Evolutionary conservation across 192 early-diverging fungal genomes (phyloP).

Genomic region (Obelidium mucronatum): DNA sequence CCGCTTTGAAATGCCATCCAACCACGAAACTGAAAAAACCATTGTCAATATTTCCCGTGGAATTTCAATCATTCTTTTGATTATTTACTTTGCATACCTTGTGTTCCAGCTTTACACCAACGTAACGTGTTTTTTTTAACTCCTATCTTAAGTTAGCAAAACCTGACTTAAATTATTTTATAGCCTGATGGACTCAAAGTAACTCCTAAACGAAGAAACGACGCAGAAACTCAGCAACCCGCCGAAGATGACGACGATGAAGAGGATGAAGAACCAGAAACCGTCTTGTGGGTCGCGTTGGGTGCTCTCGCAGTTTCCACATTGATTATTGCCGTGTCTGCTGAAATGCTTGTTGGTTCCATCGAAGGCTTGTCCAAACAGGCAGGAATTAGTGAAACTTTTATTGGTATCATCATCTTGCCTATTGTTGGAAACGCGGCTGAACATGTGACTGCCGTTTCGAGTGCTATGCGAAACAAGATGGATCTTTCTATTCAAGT

Average conservation of each 20-base stretch:
- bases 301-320: slow-evolving; percentile 70
- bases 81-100: slow-evolving; percentile 72
- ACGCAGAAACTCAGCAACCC: background rate
- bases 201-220: slow-evolving; percentile 3
- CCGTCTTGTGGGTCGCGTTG: slow-evolving; percentile 67
- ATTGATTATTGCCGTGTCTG: slow-evolving; percentile 76
- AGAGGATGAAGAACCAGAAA: slow-evolving; percentile 68
- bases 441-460: slow-evolving; percentile 86
- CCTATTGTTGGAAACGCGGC: slow-evolving; percentile 91
- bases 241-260: slow-evolving; percentile 43
- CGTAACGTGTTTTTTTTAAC: slow-evolving; percentile 23
- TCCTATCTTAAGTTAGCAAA: too few relatives aligned
- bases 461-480: slow-evolving; percentile 83
- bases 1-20: background rate
- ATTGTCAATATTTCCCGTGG: slow-evolving; percentile 67
- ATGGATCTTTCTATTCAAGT: slow-evolving; percentile 92
- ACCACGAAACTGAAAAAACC: background rate
- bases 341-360: slow-evolving; percentile 84
- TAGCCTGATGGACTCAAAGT: slow-evolving; percentile 25
- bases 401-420: slow-evolving; percentile 92
- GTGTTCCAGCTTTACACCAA: slow-evolving; percentile 92
- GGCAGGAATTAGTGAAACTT: slow-evolving; percentile 78
- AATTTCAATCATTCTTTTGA: slow-evolving; percentile 71
- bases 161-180: background rate
- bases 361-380: slow-evolving; percentile 78